Percentiles rank a stretch among this genome's conserved stretches.
These are phyloP conservation scores for Alloascoidea hylecoeti DNA, from an alignment of 805 yeast genomes.

Conservation along the genomic window DNA sequence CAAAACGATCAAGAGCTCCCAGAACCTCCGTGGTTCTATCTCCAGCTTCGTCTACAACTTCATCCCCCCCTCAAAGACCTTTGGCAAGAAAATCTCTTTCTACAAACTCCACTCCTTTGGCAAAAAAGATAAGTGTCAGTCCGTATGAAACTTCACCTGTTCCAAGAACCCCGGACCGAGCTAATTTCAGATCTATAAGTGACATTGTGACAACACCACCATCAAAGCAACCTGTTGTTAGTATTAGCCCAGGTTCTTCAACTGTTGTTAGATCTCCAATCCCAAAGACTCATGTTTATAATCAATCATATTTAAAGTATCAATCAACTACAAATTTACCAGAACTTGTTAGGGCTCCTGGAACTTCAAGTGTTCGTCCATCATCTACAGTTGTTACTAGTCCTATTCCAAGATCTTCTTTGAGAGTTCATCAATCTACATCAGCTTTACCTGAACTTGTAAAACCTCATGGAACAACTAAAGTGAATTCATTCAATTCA, in stretches of 20 bases:
- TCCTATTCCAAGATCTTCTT: neutral
- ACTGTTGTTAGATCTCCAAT: too few relatives aligned
- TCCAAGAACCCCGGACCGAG: neutral
- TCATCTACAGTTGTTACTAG: neutral
- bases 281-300: too few relatives aligned
- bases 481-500: neutral
- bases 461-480: neutral
- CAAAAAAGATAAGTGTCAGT: neutral
- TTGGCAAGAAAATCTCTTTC: neutral
- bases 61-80: neutral
- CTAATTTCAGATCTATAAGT: neutral
- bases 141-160: neutral
- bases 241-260: too few relatives aligned
- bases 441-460: neutral
- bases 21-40: neutral
- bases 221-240: too few relatives aligned
- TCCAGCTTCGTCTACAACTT: too few relatives aligned
- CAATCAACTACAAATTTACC: neutral
- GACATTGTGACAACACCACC: neutral
- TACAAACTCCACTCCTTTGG: neutral
- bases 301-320: too few relatives aligned
- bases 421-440: neutral
- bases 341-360: neutral
- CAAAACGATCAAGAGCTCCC: neutral
- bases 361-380: neutral